Conservation (phyloP, 2,329 filamentous ascomycete species). For the Xylaria sp. region DNA sequence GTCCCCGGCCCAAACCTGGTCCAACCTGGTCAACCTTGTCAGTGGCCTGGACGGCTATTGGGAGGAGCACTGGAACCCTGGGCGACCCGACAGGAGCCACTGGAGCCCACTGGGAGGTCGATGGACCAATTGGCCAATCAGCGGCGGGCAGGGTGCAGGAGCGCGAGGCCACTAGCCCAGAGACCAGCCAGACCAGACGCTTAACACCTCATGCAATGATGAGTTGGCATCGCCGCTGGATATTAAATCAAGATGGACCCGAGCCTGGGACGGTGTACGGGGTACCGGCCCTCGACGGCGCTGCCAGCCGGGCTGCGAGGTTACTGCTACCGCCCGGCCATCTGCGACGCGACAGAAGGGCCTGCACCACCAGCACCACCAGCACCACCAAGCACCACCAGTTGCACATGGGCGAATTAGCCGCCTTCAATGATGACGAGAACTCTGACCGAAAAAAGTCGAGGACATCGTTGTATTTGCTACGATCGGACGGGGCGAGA, state of each 20-base stretch:
- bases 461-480: conserved; percentile 36
- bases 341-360: conserved; percentile 38
- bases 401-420: conserved; percentile 47
- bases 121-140: conserved; percentile 46
- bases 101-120: conserved; percentile 47
- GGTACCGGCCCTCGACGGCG: conserved; percentile 45
- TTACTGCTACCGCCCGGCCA: conserved; percentile 47
- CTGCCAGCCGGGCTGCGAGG: conserved; percentile 39
- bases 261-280: conserved; percentile 48
- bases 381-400: conserved; percentile 35
- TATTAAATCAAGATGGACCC: conserved; percentile 63
- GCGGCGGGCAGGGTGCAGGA: conserved; percentile 41
- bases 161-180: conserved; percentile 53
- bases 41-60: conserved; percentile 46
- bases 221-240: conserved; percentile 77
- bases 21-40: conserved; percentile 44
- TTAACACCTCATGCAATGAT: conserved; percentile 75
- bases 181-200: conserved; percentile 52
- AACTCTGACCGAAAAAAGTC: conserved; percentile 42
- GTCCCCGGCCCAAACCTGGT: conserved; percentile 40
- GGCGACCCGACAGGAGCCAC: conserved; percentile 50
- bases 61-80: conserved; percentile 39
- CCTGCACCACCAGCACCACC: conserved; percentile 38
- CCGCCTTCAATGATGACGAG: conserved; percentile 47
- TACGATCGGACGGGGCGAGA: conserved; percentile 39